Conservation (phyloP, 2,329 filamentous ascomycete species). For the Botrytis hyacinthi region DNA sequence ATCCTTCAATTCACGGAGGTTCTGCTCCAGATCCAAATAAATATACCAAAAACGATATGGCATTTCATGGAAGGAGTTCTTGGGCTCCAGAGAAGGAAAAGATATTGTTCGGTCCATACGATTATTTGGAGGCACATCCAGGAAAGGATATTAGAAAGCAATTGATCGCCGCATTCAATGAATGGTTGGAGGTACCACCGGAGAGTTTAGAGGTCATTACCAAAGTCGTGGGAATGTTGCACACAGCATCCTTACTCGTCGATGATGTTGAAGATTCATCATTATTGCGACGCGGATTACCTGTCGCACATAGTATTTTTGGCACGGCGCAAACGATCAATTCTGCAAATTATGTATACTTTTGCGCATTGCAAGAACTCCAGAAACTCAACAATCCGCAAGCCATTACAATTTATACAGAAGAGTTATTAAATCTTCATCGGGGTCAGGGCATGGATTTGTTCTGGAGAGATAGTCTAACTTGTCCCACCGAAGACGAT, state of each 20-base stretch:
- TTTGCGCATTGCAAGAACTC: slow-evolving; percentile 73
- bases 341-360: slow-evolving; percentile 87
- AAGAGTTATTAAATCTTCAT: slow-evolving; percentile 82
- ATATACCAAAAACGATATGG: slow-evolving; percentile 35
- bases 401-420: slow-evolving; percentile 69
- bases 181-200: slow-evolving; percentile 71
- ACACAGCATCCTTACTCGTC: slow-evolving; percentile 78
- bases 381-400: slow-evolving; percentile 66
- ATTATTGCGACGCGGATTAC: slow-evolving; percentile 71
- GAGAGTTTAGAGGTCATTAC: slow-evolving; percentile 72
- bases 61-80: slow-evolving; percentile 35
- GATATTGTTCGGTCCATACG: slow-evolving; percentile 73
- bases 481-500: slow-evolving; percentile 80
- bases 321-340: slow-evolving; percentile 88
- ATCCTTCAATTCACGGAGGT: slow-evolving; percentile 30
- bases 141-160: slow-evolving; percentile 83
- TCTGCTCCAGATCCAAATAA: slow-evolving; percentile 31
- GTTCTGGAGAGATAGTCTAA: slow-evolving; percentile 83
- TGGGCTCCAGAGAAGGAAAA: slow-evolving; percentile 77
- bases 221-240: slow-evolving; percentile 78
- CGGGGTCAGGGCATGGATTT: slow-evolving; percentile 88
- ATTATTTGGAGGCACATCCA: slow-evolving; percentile 75
- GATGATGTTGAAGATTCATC: slow-evolving; percentile 88
- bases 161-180: slow-evolving; percentile 78
- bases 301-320: slow-evolving; percentile 81